Conservation (phyloP, 2,329 filamentous ascomycete genomes). For the Lachnellula suecica region DNA sequence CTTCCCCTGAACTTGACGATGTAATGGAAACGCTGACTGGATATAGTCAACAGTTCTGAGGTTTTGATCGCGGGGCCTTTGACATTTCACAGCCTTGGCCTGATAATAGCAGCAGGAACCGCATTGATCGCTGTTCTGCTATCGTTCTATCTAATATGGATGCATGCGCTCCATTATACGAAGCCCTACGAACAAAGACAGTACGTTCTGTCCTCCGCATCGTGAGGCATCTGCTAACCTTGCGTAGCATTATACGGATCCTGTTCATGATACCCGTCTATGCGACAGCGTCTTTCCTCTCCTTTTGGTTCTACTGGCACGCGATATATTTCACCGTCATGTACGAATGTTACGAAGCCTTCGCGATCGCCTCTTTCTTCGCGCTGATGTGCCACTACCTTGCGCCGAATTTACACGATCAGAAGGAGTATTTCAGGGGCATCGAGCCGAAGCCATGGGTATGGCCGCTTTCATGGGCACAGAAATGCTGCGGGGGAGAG, state of each 20-base stretch:
- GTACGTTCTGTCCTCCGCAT: conserved; percentile 32
- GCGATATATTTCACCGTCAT: conserved; percentile 80
- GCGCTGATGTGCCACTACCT: conserved; percentile 79
- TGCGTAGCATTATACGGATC: conserved; percentile 74
- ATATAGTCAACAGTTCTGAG: conserved; percentile 40
- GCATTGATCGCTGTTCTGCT: conserved; percentile 50
- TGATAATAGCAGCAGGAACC: conserved; percentile 49
- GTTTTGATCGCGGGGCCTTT: conserved; percentile 45
- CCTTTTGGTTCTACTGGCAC: conserved; percentile 72
- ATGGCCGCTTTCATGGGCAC: conserved; percentile 67
- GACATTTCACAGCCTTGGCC: conserved; percentile 55
- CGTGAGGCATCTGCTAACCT: conserved; percentile 9
- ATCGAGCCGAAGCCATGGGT: conserved; percentile 73
- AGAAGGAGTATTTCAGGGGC: conserved; percentile 78
- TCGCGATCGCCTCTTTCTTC: conserved; percentile 86
- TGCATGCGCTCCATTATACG: conserved; percentile 61
- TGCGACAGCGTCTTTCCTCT: conserved; percentile 70
- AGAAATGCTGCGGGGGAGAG: conserved; percentile 68
- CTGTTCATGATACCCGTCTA: conserved; percentile 88
- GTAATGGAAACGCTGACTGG: conserved; percentile 17
- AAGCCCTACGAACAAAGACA: conserved; percentile 60
- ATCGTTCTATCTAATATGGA: conserved; percentile 56
- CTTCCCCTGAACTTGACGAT: background rate
- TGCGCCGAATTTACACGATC: conserved; percentile 72
- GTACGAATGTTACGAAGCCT: conserved; percentile 85